Percentiles rank a stretch among this genome's conserved stretches.
Conservation (phyloP, 2,329 filamentous ascomycete genomes). For the Leptographium galeiforme region DNA sequence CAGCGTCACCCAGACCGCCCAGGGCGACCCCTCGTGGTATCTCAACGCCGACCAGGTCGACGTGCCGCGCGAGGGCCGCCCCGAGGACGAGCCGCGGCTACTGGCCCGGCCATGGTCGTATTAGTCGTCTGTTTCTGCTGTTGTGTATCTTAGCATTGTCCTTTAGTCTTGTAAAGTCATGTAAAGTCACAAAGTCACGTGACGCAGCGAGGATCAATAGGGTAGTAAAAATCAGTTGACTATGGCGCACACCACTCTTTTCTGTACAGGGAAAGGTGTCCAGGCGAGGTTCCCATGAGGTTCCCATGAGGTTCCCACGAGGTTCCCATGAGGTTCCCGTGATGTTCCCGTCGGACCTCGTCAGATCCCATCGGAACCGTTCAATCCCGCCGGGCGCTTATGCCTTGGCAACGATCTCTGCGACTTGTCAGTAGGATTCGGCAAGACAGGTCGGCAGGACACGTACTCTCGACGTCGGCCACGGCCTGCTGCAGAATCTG, state of each 20-base stretch:
- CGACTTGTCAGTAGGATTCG: neutral
- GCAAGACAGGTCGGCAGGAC: neutral
- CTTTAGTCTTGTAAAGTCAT: no score
- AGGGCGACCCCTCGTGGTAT: slow-evolving; percentile 26
- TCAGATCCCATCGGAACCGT: no score
- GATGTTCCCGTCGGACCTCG: no score
- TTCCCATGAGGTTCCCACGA: neutral
- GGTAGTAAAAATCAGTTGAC: slow-evolving; percentile 9
- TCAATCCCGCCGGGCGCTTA: slow-evolving; percentile 25
- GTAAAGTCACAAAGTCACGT: no score
- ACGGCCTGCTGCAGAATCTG: slow-evolving; percentile 97
- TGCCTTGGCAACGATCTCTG: slow-evolving; percentile 53
- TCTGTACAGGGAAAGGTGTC: slow-evolving; percentile 8
- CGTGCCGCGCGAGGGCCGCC: slow-evolving; percentile 19
- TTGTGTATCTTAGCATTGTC: neutral
- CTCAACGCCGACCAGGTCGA: slow-evolving; percentile 24
- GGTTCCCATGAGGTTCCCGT: no score
- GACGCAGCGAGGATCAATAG: neutral
- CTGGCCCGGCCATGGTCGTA: slow-evolving; percentile 23
- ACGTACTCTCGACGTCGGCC: slow-evolving; percentile 83
- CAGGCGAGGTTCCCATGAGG: neutral
- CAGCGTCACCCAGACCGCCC: slow-evolving; percentile 22
- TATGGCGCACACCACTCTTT: slow-evolving; percentile 12
- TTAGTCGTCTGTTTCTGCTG: neutral
- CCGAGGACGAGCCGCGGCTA: slow-evolving; percentile 22